phyloP scores from a whole-genome alignment of 2,329 filamentous ascomycete genomes.

The Passalora sequoiae region DNA sequence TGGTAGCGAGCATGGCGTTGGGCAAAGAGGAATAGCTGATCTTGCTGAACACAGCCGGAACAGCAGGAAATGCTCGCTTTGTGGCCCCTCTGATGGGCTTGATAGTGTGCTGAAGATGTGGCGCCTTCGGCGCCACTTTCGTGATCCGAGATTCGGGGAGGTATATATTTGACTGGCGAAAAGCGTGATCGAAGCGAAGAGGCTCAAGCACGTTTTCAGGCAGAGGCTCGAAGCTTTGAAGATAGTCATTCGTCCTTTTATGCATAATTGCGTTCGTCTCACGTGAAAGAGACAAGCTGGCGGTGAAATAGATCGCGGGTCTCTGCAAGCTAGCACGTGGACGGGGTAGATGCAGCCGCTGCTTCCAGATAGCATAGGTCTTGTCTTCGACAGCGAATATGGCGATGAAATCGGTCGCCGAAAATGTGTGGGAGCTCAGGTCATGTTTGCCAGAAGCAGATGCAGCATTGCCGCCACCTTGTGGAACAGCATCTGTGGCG shows the following conservation, averaged over 20 bases:
- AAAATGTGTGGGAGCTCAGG: slow-evolving; percentile 18
- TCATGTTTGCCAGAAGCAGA: slow-evolving; percentile 31
- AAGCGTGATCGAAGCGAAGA: slow-evolving; percentile 57
- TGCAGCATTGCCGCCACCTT: slow-evolving; percentile 25
- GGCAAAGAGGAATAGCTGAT: slow-evolving; percentile 65
- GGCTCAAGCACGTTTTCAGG: slow-evolving; percentile 73
- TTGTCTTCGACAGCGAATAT: slow-evolving; percentile 19
- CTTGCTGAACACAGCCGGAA: slow-evolving; percentile 66
- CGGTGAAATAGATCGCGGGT: slow-evolving; percentile 60
- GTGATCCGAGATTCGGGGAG: slow-evolving; percentile 71
- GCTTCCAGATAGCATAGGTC: slow-evolving; percentile 29
- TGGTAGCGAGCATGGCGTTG: slow-evolving; percentile 25
- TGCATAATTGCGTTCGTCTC: neutral
- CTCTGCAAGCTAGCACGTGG: slow-evolving; percentile 59
- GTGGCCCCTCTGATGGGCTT: slow-evolving; percentile 62
- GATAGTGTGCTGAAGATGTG: slow-evolving; percentile 54
- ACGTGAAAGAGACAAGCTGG: slow-evolving; percentile 17
- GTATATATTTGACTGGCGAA: slow-evolving; percentile 50
- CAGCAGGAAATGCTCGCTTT: slow-evolving; percentile 58
- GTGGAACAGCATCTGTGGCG: slow-evolving; percentile 32
- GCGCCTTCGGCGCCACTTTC: slow-evolving; percentile 63
- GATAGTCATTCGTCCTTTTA: slow-evolving; percentile 55
- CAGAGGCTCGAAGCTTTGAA: slow-evolving; percentile 63
- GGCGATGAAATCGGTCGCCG: slow-evolving; percentile 13
- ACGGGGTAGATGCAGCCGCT: slow-evolving; percentile 25